Conservation (phyloP, 2,329 filamentous ascomycete species). For the Ascocoryne sarcoides region DNA sequence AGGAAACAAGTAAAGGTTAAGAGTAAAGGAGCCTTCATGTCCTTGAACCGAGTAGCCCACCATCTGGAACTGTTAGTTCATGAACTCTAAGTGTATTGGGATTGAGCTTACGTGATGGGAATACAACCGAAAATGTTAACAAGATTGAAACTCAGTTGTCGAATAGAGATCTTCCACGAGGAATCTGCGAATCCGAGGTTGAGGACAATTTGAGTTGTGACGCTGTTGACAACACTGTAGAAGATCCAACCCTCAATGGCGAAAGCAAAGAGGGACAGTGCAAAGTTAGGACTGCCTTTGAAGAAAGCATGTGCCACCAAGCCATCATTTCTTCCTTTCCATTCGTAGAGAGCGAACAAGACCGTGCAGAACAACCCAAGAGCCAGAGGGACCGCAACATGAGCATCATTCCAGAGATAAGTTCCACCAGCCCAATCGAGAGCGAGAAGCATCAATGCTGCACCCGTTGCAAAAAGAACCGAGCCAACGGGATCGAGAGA, state of each 20-base stretch:
- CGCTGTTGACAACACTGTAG: conserved; percentile 42
- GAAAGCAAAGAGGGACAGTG: conserved; percentile 45
- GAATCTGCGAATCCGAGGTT: conserved; percentile 40
- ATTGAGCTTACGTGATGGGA: conserved; percentile 31
- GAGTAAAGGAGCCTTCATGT: conserved; percentile 38
- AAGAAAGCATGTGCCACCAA: conserved; percentile 50
- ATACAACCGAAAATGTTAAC: conserved; percentile 34
- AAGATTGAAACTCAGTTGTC: conserved; percentile 38
- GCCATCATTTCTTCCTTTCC: conserved; percentile 45
- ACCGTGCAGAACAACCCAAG: conserved; percentile 24
- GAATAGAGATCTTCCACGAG: conserved; percentile 39
- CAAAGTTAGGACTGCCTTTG: conserved; percentile 43
- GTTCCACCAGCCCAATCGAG: conserved; percentile 39
- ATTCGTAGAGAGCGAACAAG: conserved; percentile 34
- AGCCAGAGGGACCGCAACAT: conserved; percentile 27
- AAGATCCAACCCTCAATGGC: conserved; percentile 52
- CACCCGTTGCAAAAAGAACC: conserved; percentile 34
- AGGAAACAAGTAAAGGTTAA: conserved; percentile 40
- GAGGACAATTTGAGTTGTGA: conserved; percentile 41
- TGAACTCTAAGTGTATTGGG: background rate
- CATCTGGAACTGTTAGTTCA: conserved; percentile 14
- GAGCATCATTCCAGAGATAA: conserved; percentile 28
- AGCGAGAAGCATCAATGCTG: conserved; percentile 37
- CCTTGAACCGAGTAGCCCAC: conserved; percentile 41
- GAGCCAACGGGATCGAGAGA: conserved; percentile 41